Evolutionary conservation across 1,284 basidiomycete genomes (phyloP).

Genomic region (Anthracocystis walkeri): DNA sequence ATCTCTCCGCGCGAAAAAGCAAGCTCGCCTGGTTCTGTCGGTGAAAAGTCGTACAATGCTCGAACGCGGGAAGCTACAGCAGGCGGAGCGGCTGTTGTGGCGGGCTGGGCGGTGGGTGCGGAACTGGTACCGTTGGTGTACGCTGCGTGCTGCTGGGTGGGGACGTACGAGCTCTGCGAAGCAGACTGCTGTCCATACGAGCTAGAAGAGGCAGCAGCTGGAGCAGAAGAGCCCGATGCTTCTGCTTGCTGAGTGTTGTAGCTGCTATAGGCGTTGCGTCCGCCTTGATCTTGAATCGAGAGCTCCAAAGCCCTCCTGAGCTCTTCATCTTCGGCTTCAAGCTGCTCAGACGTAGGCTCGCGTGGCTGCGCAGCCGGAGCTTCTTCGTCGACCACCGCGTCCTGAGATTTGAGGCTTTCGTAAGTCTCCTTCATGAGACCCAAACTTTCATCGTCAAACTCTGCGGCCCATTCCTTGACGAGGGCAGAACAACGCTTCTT

Average conservation of each 20-base stretch:
- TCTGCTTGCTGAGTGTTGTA: slow-evolving; percentile 31
- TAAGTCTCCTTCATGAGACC: slow-evolving; percentile 93
- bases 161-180: slow-evolving; percentile 41
- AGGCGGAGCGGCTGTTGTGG: slow-evolving; percentile 8
- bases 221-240: slow-evolving; percentile 30
- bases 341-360: slow-evolving; percentile 55
- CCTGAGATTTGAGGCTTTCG: slow-evolving; percentile 81
- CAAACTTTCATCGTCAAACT: slow-evolving; percentile 79
- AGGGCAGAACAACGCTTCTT: slow-evolving; percentile 80
- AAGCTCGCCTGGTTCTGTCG: slow-evolving; percentile 89
- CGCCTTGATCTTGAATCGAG: slow-evolving; percentile 65
- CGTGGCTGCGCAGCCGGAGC: slow-evolving; percentile 14
- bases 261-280: slow-evolving; percentile 32
- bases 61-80: slow-evolving; percentile 74
- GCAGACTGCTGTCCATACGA: slow-evolving; percentile 18
- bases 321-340: slow-evolving; percentile 67
- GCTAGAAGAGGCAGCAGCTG: slow-evolving; percentile 26
- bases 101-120: slow-evolving; percentile 2
- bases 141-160: slow-evolving; percentile 71
- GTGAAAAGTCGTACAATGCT: slow-evolving; percentile 89
- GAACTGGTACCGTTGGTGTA: slow-evolving; percentile 7
- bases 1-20: slow-evolving; percentile 92
- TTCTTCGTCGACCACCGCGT: slow-evolving; percentile 46
- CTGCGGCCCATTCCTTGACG: slow-evolving; percentile 85
- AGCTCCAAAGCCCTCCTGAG: slow-evolving; percentile 64